phyloP scores from a whole-genome alignment of 2,329 filamentous ascomycete species.

The Fusarium penzigii region DNA sequence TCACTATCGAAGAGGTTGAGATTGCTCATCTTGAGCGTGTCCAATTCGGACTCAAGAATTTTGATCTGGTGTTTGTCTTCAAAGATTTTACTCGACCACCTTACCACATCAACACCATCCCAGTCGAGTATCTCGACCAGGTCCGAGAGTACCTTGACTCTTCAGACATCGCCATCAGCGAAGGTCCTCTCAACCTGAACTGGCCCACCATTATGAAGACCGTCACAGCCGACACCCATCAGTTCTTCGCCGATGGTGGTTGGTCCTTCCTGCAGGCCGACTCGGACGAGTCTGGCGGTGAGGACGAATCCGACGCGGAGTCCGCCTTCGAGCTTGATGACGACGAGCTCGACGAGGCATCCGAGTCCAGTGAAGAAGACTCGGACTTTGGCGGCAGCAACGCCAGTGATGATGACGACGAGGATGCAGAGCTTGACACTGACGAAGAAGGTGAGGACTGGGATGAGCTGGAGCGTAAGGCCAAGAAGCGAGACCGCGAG shows the following conservation, averaged over 20 bases:
- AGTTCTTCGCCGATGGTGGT: slow-evolving; percentile 92
- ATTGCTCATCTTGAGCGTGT: slow-evolving; percentile 95
- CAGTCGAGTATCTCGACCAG: slow-evolving; percentile 88
- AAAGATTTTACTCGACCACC: slow-evolving; percentile 93
- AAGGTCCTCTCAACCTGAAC: slow-evolving; percentile 95
- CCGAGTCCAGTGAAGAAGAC: slow-evolving; percentile 76
- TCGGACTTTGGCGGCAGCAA: slow-evolving; percentile 95
- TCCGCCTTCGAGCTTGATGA: slow-evolving; percentile 90
- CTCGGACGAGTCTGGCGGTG: slow-evolving; percentile 78
- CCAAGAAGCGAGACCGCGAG: slow-evolving; percentile 80
- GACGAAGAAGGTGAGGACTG: slow-evolving; percentile 86
- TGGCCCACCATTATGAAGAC: slow-evolving; percentile 99
- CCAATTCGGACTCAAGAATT: slow-evolving; percentile 96
- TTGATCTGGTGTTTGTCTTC: slow-evolving; percentile 97
- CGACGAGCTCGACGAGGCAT: slow-evolving; percentile 80
- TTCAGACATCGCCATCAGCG: slow-evolving; percentile 89
- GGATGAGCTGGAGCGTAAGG: slow-evolving; percentile 93
- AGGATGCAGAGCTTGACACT: slow-evolving; percentile 58
- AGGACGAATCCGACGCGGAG: slow-evolving; percentile 83
- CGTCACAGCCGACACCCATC: slow-evolving; percentile 87
- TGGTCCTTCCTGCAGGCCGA: slow-evolving; percentile 92
- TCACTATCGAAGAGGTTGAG: slow-evolving; percentile 95
- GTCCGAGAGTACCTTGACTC: slow-evolving; percentile 98
- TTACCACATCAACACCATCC: slow-evolving; percentile 96
- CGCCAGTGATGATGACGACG: slow-evolving; percentile 75